Conservation (phyloP, 192 early-diverging fungal species). For the Chytriomyces sp. region DNA sequence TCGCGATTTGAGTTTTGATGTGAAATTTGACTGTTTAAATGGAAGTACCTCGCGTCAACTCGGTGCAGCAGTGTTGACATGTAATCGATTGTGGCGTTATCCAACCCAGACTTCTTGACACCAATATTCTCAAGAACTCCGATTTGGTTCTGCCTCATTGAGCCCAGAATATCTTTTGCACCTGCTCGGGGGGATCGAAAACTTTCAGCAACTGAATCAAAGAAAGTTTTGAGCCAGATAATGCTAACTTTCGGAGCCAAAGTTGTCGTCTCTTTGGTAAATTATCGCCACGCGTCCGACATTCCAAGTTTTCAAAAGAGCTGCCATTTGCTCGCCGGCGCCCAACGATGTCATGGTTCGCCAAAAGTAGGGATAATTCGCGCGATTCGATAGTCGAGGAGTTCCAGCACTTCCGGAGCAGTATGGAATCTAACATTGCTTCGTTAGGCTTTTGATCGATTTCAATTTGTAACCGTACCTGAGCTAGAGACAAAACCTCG, state of each 20-base stretch:
- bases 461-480: too few relatives aligned
- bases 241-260: background rate
- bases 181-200: too few relatives aligned
- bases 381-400: background rate
- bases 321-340: background rate
- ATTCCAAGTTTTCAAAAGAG: background rate
- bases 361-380: background rate
- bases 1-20: too few relatives aligned
- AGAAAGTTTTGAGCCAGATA: background rate
- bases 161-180: background rate
- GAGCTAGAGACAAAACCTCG: too few relatives aligned
- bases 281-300: background rate
- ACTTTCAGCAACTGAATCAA: background rate
- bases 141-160: background rate
- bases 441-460: too few relatives aligned
- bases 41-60: too few relatives aligned
- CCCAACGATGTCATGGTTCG: background rate
- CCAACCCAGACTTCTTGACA: background rate
- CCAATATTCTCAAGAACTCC: background rate
- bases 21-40: too few relatives aligned
- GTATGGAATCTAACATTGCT: constrained; percentile 9
- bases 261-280: background rate
- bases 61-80: too few relatives aligned
- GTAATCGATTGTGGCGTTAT: background rate
- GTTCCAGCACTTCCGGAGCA: constrained; percentile 1